These are phyloP conservation scores for Crucibulum laeve DNA, from an alignment of 768 basidiomycete species.

Conservation along the genomic window DNA sequence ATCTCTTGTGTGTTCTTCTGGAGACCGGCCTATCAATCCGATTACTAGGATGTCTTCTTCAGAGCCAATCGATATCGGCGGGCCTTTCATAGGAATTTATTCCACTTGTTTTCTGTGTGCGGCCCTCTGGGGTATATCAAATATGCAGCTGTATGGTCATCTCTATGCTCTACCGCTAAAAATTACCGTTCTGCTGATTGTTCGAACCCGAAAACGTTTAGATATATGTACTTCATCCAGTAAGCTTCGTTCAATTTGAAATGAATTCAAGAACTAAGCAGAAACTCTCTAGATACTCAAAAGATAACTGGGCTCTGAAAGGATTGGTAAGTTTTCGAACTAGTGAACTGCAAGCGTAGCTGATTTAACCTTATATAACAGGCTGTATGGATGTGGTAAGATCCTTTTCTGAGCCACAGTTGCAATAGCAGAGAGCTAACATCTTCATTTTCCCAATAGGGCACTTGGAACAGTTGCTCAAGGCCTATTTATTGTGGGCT, in stretches of 20 bases:
- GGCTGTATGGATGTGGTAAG: not conserved
- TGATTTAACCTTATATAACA: not conserved
- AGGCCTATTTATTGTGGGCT: not conserved
- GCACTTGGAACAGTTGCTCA: not conserved
- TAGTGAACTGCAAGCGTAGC: not conserved
- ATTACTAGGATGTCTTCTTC: constrained; percentile 7
- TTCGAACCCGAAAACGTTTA: not conserved
- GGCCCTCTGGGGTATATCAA: not conserved
- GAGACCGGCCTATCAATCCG: too few relatives aligned
- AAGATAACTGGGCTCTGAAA: not conserved
- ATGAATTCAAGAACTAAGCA: not conserved
- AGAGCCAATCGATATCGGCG: not conserved
- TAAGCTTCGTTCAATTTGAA: not conserved
- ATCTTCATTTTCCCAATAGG: not conserved
- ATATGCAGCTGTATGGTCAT: not conserved
- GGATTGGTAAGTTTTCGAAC: not conserved
- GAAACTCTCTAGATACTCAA: not conserved
- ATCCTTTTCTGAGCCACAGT: not conserved
- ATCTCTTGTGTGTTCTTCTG: too few relatives aligned
- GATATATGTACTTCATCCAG: not conserved
- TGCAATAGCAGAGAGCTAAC: not conserved
- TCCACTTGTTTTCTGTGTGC: not conserved
- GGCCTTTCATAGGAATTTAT: not conserved
- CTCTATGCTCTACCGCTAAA: too few relatives aligned
- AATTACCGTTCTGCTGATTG: not conserved